phyloP scores from a whole-genome alignment of 2,329 filamentous ascomycete genomes.

The Penicillium glabrum region DNA sequence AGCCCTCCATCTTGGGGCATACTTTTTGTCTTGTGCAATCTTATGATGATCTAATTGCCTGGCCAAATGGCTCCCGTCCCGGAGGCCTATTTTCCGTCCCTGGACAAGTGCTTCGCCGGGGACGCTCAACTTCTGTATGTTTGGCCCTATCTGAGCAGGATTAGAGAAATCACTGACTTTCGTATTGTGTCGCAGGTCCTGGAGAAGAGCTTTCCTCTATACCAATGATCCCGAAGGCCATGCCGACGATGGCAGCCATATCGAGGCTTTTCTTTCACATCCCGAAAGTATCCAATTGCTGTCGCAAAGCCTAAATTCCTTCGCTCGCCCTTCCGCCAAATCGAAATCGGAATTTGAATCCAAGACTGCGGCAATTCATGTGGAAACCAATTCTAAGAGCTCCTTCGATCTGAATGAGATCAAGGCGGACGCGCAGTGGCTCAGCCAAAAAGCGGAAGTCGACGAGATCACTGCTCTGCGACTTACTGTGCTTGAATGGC shows the following conservation, averaged over 20 bases:
- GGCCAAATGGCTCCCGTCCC: constrained; percentile 66
- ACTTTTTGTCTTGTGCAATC: constrained; percentile 9
- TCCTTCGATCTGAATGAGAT: constrained; percentile 74
- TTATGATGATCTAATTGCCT: constrained; percentile 44
- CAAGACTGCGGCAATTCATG: constrained; percentile 82
- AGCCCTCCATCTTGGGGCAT: constrained; percentile 3
- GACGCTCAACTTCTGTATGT: constrained; percentile 74
- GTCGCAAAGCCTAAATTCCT: constrained; percentile 67
- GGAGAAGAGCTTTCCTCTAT: constrained; percentile 57
- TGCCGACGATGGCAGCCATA: constrained; percentile 54
- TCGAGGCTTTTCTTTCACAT: constrained; percentile 71
- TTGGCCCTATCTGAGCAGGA: background rate
- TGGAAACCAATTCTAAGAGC: constrained; percentile 65
- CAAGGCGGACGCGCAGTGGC: constrained; percentile 82
- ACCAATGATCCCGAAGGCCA: constrained; percentile 43
- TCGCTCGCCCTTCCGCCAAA: constrained; percentile 60
- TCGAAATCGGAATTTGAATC: constrained; percentile 75
- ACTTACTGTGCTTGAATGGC: constrained; percentile 78
- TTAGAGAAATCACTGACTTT: background rate
- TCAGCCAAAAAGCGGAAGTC: constrained; percentile 74
- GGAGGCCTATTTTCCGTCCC: constrained; percentile 77
- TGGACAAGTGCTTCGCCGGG: constrained; percentile 81
- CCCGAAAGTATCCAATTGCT: constrained; percentile 68
- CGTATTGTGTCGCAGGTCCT: constrained; percentile 51
- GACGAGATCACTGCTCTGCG: constrained; percentile 82